phyloP scores from a whole-genome alignment of 129 eudicot species.

The Mikania micrantha region DNA sequence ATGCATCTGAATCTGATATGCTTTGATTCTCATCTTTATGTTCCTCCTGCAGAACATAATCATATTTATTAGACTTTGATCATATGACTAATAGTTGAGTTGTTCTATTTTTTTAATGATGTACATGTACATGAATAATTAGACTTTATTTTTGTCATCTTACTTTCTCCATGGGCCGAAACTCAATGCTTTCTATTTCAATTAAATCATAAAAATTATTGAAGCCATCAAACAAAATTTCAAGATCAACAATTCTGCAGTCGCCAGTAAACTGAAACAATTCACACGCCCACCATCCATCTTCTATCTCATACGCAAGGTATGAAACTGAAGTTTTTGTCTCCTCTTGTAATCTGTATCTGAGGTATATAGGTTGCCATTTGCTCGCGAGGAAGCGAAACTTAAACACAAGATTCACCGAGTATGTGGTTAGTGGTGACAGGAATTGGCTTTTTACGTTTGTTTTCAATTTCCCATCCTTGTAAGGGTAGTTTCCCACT shows the following conservation, averaged over 20 bases:
- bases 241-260: not conserved
- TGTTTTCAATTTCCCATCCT: not conserved
- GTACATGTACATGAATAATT: too few relatives aligned
- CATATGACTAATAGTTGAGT: too few relatives aligned
- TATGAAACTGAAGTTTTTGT: not conserved
- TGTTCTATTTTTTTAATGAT: too few relatives aligned
- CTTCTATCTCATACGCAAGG: not conserved
- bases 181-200: conserved; percentile 9
- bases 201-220: not conserved
- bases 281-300: not conserved
- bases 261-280: not conserved
- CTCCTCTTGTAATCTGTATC: not conserved
- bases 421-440: not conserved
- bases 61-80: too few relatives aligned
- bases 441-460: not conserved
- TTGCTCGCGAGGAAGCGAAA: too few relatives aligned
- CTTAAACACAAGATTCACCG: conserved; percentile 1
- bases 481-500: not conserved
- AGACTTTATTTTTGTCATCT: not conserved
- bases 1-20: not conserved
- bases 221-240: not conserved
- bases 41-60: not conserved
- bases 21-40: conserved; percentile 7
- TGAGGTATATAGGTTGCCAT: not conserved
- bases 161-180: conserved; percentile 4